Evolutionary conservation across 1,284 basidiomycete species (phyloP), one percentile per base, ranked within the genome.

Genomic region (Anthracocystis setariae): DNA sequence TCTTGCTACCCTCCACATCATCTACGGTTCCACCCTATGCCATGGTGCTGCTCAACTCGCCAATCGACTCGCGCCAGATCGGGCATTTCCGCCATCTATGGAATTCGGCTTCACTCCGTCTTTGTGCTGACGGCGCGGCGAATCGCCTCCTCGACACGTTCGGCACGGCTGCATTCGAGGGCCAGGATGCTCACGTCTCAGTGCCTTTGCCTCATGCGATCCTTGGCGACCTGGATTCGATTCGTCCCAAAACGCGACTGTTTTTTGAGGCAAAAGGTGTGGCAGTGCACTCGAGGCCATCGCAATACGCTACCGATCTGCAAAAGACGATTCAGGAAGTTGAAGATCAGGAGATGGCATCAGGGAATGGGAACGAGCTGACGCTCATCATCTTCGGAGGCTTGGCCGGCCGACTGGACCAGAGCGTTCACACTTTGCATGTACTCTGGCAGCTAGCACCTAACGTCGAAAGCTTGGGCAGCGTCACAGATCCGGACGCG

Each of bases 91-190:
- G 50, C 18, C 52, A 44, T 18, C 27, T 79, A 25, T 79, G 77
- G 77, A 32, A 45, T 5, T 45, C 69, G 69, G 83, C 83, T 5
- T 69, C 62, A 13, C 32, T 81, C 13, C 69, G 84, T 15, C 75
- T 85, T 32, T 98, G 94, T 82, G 95, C 95, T 0, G 95, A 98
- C 79, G 95, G 95, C 17, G 95, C 94, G 42, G 92, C 92, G 2
- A 98, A 98, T 83, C 87, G 92, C 20, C 85, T 98, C 21, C 88
- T 89, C 73, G 92, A 95, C 77, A 76, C 86, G 15, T 84, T 91
- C 61, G 65, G 63, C 33, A 68, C 77, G n/a, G 80, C 78, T 10
- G 73, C 54, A 7, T 74, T 69, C 43, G 65, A 46, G 17, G 40
- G 13, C 12, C 46, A 51, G 17, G 24, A 47, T 37, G 43, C 29